Base-by-base conservation (phyloP, 768 basidiomycete genomes). In the Lactarius akahatsu region DNA sequence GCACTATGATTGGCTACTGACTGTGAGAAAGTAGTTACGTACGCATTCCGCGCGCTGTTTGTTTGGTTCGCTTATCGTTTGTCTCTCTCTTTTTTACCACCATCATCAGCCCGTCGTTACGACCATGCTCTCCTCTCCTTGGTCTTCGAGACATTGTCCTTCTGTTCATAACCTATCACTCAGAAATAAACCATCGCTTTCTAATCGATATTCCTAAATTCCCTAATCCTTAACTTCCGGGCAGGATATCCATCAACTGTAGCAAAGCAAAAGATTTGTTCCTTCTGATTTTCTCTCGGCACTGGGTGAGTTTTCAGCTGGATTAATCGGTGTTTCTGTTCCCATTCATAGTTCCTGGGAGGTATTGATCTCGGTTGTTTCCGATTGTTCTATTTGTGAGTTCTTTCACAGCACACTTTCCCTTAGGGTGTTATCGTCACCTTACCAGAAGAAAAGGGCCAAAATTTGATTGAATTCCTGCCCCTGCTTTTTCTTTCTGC, bases 11-110 rank as follows among this genome's bases (percentile, higher is more conserved):
- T 56, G 55, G 28, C 55, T 23, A 16, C 62, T 57, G 30, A 15
- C 1, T 15, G 58, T 67, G 66, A 40, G 66, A 60, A 32, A 47
- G 3, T 18, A 38, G 26, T 67, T 67, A 67, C 62, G 43, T 67
- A 45, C 20, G 15, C n/a, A 38, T 55, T 59, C 55, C 1, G 23
- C 1, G 23, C 30, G 6, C 41, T 13, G n/a, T 50, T 28, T 59
- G 66, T 56, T 59, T 45, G 58, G 36, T 41, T 38, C 28, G 26
- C 20, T 47, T 36, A 10, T 57, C n/a, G 40, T 4, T 7, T 10
- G 1, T 20, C n/a, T 36, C 54, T 66, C 43, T 38, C 45, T 30
- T 57, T 45, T 50, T 41, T 30, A 65, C 67, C 55, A 66, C 40
- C 59, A 68, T 11, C 59, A 61, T 58, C 64, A n/a, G 8, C 1